Evolutionary conservation across 495 filamentous ascomycete genomes (phyloP).

Genomic region (Cercophora scortea): DNA sequence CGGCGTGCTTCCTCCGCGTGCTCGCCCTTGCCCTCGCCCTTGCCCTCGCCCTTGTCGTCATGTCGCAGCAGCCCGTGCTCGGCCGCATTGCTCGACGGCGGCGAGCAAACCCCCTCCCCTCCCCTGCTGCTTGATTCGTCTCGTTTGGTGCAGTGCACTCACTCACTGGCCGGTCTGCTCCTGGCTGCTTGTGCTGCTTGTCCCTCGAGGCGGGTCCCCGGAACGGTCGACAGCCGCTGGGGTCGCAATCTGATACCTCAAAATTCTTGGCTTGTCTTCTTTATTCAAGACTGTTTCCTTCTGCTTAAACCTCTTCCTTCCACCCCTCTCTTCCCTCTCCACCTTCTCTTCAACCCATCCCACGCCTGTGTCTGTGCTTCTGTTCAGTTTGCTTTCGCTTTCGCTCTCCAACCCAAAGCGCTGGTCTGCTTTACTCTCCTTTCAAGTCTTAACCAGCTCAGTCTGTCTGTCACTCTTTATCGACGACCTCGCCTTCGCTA

Average conservation of each 20-base stretch:
- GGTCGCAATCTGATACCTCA: not conserved
- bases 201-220: slow-evolving; percentile 17
- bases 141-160: no score
- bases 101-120: not conserved
- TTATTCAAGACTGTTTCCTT: slow-evolving; percentile 33
- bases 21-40: not conserved
- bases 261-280: slow-evolving; percentile 15
- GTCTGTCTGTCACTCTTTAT: slow-evolving; percentile 21
- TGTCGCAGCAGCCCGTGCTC: no score
- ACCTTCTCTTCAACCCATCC: slow-evolving; percentile 10
- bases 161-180: no score
- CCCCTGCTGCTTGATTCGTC: not conserved
- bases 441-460: slow-evolving; percentile 19
- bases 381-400: slow-evolving; percentile 25
- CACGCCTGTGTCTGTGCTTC: slow-evolving; percentile 15
- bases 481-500: slow-evolving; percentile 10
- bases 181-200: no score
- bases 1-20: not conserved
- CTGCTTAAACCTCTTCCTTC: slow-evolving; percentile 12
- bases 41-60: not conserved
- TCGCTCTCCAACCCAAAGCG: slow-evolving; percentile 30
- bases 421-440: slow-evolving; percentile 50
- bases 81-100: no score
- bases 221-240: slow-evolving; percentile 25
- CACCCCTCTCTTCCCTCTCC: slow-evolving; percentile 17